These are phyloP conservation scores for Akanthomyces muscarius DNA, from an alignment of 2,329 filamentous ascomycete genomes.

Conservation along the genomic window DNA sequence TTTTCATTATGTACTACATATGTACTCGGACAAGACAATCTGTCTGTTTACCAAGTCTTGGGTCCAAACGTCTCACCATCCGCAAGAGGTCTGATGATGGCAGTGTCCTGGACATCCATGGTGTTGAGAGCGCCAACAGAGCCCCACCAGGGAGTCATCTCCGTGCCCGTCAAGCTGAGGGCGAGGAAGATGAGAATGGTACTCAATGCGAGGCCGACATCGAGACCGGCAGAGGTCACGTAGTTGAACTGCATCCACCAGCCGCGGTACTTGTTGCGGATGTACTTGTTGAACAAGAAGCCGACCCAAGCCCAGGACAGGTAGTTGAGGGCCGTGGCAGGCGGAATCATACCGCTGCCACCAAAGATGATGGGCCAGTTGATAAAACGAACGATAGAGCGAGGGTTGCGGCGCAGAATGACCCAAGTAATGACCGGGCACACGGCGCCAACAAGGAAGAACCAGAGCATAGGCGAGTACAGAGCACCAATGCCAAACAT, in stretches of 20 bases:
- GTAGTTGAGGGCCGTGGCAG: conserved; percentile 50
- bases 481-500: conserved; percentile 27
- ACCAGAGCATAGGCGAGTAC: conserved; percentile 45
- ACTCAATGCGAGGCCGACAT: conserved; percentile 50
- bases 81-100: conserved; percentile 24
- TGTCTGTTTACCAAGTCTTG: conserved; percentile 20
- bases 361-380: conserved; percentile 50
- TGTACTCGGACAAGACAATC: not conserved
- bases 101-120: conserved; percentile 25
- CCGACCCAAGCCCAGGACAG: conserved; percentile 50
- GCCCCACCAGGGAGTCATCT: conserved; percentile 46
- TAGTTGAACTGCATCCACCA: conserved; percentile 57
- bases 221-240: conserved; percentile 51
- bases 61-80: conserved; percentile 27
- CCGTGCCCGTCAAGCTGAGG: conserved; percentile 39
- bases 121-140: conserved; percentile 34
- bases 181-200: conserved; percentile 47
- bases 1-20: not conserved
- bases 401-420: conserved; percentile 41
- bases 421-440: conserved; percentile 44
- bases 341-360: conserved; percentile 43
- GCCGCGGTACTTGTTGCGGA: conserved; percentile 43
- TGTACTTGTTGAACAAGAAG: conserved; percentile 48
- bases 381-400: conserved; percentile 41
- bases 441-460: conserved; percentile 46